A percentile compares a stretch with the other conserved stretches of the same genome.
Evolutionary conservation across 495 filamentous ascomycete species (phyloP).

Genomic region (Sphaerosporella brunnea): DNA sequence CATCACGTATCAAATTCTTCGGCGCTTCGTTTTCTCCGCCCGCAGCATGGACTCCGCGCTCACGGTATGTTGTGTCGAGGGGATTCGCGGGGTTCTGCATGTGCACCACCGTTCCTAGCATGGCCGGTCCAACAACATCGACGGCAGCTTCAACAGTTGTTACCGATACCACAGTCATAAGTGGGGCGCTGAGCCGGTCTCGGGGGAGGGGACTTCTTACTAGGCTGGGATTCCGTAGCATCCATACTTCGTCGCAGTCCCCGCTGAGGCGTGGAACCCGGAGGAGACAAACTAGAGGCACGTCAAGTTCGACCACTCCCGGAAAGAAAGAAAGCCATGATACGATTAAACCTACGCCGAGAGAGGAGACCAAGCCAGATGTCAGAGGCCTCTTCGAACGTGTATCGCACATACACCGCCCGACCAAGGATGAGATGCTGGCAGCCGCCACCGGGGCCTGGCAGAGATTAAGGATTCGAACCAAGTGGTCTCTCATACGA

Average conservation of each 20-base stretch:
- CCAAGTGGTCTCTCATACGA: constrained; percentile 95
- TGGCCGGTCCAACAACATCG: constrained; percentile 3
- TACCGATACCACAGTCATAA: constrained; percentile 15
- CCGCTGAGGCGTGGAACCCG: too few species aligned
- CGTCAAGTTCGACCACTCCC: too few species aligned
- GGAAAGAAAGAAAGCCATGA: too few species aligned
- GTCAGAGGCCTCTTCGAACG: constrained; percentile 9
- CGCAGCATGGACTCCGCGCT: constrained; percentile 15
- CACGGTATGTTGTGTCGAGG: constrained; percentile 24
- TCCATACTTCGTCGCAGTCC: constrained; percentile 8
- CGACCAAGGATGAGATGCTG: constrained; percentile 83
- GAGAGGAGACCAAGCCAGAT: too few species aligned
- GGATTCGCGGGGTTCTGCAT: constrained; percentile 24
- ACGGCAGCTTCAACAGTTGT: constrained; percentile 19
- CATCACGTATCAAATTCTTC: constrained; percentile 12
- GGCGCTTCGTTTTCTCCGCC: constrained; percentile 10
- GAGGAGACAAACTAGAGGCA: too few species aligned
- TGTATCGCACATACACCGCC: constrained; percentile 41
- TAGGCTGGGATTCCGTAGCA: constrained; percentile 16
- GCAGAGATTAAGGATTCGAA: constrained; percentile 74
- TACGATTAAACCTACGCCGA: too few species aligned
- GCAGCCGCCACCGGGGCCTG: constrained; percentile 84
- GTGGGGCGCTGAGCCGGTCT: constrained; percentile 10
- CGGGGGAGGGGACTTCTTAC: constrained; percentile 7
- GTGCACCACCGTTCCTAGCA: constrained; percentile 20